phyloP scores from a whole-genome alignment of 2,329 filamentous ascomycete species.

The Paradendryphiella salina region DNA sequence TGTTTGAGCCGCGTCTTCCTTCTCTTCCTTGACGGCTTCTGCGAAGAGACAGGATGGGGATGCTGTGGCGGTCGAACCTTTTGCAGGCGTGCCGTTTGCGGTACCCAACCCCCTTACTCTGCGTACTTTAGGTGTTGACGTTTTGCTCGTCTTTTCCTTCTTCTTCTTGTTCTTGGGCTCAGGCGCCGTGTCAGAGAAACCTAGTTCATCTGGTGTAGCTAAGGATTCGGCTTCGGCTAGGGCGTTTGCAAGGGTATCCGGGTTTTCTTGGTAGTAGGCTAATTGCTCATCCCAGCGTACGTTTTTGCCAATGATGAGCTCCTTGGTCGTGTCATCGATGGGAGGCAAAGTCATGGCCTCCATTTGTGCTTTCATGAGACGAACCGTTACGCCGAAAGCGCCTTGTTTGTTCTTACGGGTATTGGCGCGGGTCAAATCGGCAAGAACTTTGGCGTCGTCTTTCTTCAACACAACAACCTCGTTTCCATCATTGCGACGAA shows the following conservation, averaged over 20 bases:
- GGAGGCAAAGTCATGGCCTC: conserved; percentile 31
- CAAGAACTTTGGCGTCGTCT: conserved; percentile 54
- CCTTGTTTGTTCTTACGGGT: conserved; percentile 57
- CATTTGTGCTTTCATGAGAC: conserved; percentile 49
- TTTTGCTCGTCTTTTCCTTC: conserved; percentile 27
- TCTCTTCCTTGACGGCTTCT: conserved; percentile 31
- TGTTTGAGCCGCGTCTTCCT: conserved; percentile 20
- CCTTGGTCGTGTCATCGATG: conserved; percentile 17
- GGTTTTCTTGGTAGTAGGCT: conserved; percentile 50
- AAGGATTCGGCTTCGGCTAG: conserved; percentile 38
- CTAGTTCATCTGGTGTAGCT: conserved; percentile 41
- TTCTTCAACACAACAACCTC: conserved; percentile 53
- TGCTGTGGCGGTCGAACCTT: conserved; percentile 32
- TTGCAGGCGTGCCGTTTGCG: conserved; percentile 46
- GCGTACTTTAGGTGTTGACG: conserved; percentile 40
- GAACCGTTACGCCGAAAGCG: conserved; percentile 49
- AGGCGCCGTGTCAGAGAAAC: conserved; percentile 23
- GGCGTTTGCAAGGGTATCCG: conserved; percentile 31
- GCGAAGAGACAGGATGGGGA: conserved; percentile 35
- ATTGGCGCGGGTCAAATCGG: conserved; percentile 52
- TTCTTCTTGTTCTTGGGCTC: conserved; percentile 29
- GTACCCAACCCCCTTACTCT: conserved; percentile 41
- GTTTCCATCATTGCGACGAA: conserved; percentile 49
- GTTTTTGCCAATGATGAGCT: conserved; percentile 33
- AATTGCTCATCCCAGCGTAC: conserved; percentile 55